phyloP scores from a whole-genome alignment of 441 rosid species.

The Populus hybrid region DNA sequence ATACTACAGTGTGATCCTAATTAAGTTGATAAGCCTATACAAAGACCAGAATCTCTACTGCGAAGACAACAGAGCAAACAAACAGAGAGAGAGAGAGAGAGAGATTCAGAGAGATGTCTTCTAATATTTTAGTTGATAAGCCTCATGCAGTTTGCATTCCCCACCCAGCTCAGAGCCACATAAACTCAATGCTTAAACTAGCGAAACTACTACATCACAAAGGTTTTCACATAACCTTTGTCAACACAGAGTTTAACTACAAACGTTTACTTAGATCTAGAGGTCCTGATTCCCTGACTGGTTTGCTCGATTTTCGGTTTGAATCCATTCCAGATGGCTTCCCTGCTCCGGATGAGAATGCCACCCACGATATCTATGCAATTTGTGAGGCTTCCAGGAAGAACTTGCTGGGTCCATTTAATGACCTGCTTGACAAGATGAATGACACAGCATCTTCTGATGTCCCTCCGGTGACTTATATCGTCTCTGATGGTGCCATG shows the following conservation, averaged over 20 bases:
- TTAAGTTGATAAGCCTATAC: not conserved
- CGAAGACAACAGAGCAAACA: no score
- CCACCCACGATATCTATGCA: not conserved
- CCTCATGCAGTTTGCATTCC: not conserved
- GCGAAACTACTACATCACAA: no score
- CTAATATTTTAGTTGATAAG: not conserved
- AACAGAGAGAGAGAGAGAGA: no score
- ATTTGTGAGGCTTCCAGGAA: not conserved
- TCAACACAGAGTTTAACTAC: no score
- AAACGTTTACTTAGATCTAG: not conserved
- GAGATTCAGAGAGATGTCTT: not conserved
- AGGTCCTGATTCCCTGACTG: not conserved
- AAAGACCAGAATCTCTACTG: no score
- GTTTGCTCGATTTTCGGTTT: slow-evolving; percentile 6
- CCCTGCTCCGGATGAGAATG: not conserved
- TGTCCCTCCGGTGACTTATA: not conserved
- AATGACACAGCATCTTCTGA: not conserved
- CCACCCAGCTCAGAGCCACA: not conserved
- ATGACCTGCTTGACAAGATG: not conserved
- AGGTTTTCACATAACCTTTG: no score
- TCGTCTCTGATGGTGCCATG: slow-evolving; percentile 1
- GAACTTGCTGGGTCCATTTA: not conserved
- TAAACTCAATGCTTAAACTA: no score
- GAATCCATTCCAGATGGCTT: slow-evolving; percentile 6
- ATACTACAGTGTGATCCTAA: not conserved